Evolutionary conservation across 768 basidiomycete genomes (phyloP), one percentile per base, ranked within the genome.

Genomic region (Leccinum subgranulosum): DNA sequence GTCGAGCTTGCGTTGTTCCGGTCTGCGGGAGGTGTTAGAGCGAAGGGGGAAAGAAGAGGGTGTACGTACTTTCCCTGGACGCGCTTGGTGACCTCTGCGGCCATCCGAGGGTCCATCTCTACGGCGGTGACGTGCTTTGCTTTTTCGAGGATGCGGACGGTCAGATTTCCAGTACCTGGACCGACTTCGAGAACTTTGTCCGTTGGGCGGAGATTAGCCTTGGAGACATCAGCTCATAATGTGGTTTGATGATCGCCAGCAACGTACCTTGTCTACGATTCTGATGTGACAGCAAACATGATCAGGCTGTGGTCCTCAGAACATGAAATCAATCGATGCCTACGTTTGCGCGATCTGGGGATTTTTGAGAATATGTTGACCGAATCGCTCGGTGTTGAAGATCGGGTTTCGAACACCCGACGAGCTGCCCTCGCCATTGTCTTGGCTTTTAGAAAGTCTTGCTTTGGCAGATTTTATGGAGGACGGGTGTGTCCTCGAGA

Each of bases 91-190:
- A 98, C 83, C 73, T 98, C 97, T 17, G 95, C 94, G 14, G 97
- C 96, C 96, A 98, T 98, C 15, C 97, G 86, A 62, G 97, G 97
- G 70, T 98, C 97, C 89, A 94, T 92, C 75, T 99, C 97, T 23
- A 98, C 86, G 1, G 95, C 96, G 0, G 91, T 92, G 27, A 92
- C 89, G 75, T 90, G 88, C 71, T 94, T 94, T 54, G 91, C 90
- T 72, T 94, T 89, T 67, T 96, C 92, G 25, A 99, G 76, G 57
- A 98, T 99, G 66, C 90, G 81, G 19, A 97, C 88, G 0, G 97
- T 98, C 67, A 98, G 73, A 71, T 99, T 98, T 62, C 97, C 96
- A 8, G 96, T 98, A 74, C 96, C 96, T 12, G 96, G 95, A 67
- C 95, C 96, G 49, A 98, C 94, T 76, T 98, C 96, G 51, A 99